phyloP scores from a whole-genome alignment of 768 basidiomycete genomes.

The Phylloporus rhodoxanthus region DNA sequence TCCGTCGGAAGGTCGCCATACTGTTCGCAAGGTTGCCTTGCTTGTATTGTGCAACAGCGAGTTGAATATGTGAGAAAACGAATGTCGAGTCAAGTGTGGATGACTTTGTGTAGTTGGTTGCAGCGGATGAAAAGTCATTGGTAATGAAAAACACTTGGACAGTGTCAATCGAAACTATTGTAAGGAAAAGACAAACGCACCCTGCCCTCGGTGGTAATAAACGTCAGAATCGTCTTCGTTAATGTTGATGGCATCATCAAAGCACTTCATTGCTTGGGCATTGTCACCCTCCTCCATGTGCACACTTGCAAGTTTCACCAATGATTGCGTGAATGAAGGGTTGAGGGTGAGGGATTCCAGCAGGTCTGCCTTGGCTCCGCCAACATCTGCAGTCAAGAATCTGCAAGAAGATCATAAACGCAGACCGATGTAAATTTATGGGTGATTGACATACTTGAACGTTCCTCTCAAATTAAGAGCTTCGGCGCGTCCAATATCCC shows the following conservation, averaged over 20 bases:
- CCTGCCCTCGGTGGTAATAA: slow-evolving; percentile 98
- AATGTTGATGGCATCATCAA: slow-evolving; percentile 80
- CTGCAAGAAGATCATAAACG: slow-evolving; percentile 32
- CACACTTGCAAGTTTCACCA: slow-evolving; percentile 95
- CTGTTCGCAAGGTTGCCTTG: slow-evolving; percentile 66
- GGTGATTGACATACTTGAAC: slow-evolving; percentile 66
- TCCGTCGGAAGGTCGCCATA: slow-evolving; percentile 86
- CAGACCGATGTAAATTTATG: not conserved
- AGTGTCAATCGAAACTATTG: not conserved
- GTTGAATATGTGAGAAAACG: slow-evolving; percentile 95
- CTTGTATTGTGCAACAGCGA: slow-evolving; percentile 97
- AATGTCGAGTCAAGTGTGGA: slow-evolving; percentile 81
- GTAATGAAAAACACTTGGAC: slow-evolving; percentile 85
- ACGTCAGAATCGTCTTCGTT: slow-evolving; percentile 89
- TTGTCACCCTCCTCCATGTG: slow-evolving; percentile 93
- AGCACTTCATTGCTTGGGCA: slow-evolving; percentile 78
- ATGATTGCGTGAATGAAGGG: slow-evolving; percentile 73
- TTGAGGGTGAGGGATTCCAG: slow-evolving; percentile 65
- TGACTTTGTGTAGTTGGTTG: slow-evolving; percentile 87
- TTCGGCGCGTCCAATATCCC: slow-evolving; percentile 69
- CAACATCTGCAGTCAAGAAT: slow-evolving; percentile 83
- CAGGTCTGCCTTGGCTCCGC: slow-evolving; percentile 78
- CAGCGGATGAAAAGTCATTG: slow-evolving; percentile 79
- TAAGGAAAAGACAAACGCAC: slow-evolving; percentile 32
- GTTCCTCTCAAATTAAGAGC: slow-evolving; percentile 92